A percentile compares a stretch with the other conserved stretches of the same genome.
Evolutionary conservation across 2,329 filamentous ascomycete genomes (phyloP).

Genomic region (Cladosporium colombiae): DNA sequence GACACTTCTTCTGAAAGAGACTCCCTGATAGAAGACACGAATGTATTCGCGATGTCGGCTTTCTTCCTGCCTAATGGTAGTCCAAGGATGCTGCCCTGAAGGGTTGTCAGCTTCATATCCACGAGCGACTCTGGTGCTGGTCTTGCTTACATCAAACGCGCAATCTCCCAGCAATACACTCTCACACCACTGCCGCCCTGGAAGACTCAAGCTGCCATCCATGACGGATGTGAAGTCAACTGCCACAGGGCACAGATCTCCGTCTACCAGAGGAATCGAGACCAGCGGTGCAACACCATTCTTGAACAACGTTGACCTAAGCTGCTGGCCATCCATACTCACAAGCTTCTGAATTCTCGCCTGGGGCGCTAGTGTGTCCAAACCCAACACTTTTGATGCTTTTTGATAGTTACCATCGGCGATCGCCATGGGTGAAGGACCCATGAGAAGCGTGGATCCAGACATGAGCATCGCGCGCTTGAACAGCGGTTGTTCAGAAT

Average conservation of each 20-base stretch:
- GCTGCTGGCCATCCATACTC: slow-evolving; percentile 42
- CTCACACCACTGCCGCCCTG: slow-evolving; percentile 49
- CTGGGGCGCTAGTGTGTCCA: slow-evolving; percentile 40
- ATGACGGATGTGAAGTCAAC: slow-evolving; percentile 27
- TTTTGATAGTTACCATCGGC: slow-evolving; percentile 47
- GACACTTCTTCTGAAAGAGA: slow-evolving; percentile 34
- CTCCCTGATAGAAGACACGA: slow-evolving; percentile 37
- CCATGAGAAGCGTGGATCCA: slow-evolving; percentile 46
- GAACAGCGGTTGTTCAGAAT: slow-evolving; percentile 44
- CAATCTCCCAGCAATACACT: slow-evolving; percentile 52
- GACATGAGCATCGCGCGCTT: slow-evolving; percentile 46
- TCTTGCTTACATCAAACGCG: slow-evolving; percentile 41
- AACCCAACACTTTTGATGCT: slow-evolving; percentile 43
- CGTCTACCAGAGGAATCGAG: slow-evolving; percentile 45
- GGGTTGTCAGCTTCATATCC: not conserved
- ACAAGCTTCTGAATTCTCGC: slow-evolving; percentile 47
- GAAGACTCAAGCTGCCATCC: slow-evolving; percentile 36
- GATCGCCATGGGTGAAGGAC: slow-evolving; percentile 40
- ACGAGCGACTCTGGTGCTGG: not conserved
- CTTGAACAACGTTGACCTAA: slow-evolving; percentile 44
- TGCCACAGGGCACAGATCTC: slow-evolving; percentile 41
- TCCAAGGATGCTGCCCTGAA: slow-evolving; percentile 27
- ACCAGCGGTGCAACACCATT: slow-evolving; percentile 31
- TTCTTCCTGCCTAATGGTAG: slow-evolving; percentile 26
- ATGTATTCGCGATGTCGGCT: slow-evolving; percentile 38